Conservation (phyloP, 495 filamentous ascomycete genomes). For the Cryomyces antarcticus region DNA sequence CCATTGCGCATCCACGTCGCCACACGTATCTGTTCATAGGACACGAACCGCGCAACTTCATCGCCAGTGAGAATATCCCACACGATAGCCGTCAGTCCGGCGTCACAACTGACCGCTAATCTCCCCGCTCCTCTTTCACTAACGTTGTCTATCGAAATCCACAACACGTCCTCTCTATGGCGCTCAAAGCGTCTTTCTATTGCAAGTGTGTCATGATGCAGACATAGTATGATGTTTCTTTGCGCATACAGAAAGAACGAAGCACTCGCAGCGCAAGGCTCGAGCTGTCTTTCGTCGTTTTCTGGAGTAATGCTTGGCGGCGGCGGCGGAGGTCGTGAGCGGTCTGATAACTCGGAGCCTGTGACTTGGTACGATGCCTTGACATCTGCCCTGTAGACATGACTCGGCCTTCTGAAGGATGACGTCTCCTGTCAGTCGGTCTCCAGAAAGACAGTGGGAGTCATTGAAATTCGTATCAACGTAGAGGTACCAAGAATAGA, state of each 20-base stretch:
- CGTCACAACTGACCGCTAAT: slow-evolving; percentile 83
- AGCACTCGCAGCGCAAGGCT: slow-evolving; percentile 70
- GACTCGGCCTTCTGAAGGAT: slow-evolving; percentile 8
- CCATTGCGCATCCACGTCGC: slow-evolving; percentile 96
- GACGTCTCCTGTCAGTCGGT: neutral
- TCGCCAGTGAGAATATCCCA: slow-evolving; percentile 92
- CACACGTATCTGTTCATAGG: slow-evolving; percentile 66
- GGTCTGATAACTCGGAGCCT: slow-evolving; percentile 18
- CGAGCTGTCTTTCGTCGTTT: slow-evolving; percentile 41
- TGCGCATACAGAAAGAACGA: slow-evolving; percentile 77
- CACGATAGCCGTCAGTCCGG: slow-evolving; percentile 77
- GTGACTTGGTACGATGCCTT: slow-evolving; percentile 40
- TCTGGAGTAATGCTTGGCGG: slow-evolving; percentile 30
- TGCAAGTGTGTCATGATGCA: slow-evolving; percentile 79
- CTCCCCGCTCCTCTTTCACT: slow-evolving; percentile 73
- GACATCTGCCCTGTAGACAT: slow-evolving; percentile 30
- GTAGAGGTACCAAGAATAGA: slow-evolving; percentile 1
- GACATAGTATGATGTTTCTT: slow-evolving; percentile 53
- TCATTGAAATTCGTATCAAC: neutral
- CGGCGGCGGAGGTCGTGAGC: slow-evolving; percentile 27
- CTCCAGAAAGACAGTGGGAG: neutral
- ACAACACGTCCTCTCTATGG: slow-evolving; percentile 62
- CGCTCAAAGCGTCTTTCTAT: slow-evolving; percentile 73
- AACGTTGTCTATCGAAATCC: slow-evolving; percentile 78
- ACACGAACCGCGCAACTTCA: slow-evolving; percentile 72